Evolutionary conservation across 345 rosid species (phyloP), one percentile per base, ranked within the genome.

Genomic region (Linum tenue): DNA sequence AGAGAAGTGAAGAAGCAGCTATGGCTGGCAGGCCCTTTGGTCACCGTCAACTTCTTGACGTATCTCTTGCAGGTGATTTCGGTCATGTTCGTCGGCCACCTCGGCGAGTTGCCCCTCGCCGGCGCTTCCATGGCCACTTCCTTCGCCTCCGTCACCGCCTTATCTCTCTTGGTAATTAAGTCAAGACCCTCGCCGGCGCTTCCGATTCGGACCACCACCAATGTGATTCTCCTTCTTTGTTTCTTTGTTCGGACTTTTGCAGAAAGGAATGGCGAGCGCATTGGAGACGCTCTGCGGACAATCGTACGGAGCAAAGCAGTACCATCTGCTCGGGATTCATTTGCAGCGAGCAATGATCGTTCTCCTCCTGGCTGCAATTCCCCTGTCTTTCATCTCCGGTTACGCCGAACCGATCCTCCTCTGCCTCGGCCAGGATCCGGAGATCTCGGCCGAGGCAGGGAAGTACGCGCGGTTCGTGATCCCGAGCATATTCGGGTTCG

Each of bases 81-180:
- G 1, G 79, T 85, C 48, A 85, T 85, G 90, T 75, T 85, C 53
- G 86, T 84, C 5, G 88, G 90, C 15, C 94, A 84, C 69, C 82
- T 69, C 0, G 83, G 92, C 2, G 80, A 86, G 62, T 56, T 86
- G 35, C 41, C 80, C 61, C 88, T 88, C 73, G 70, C 92, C 48
- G 83, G 84, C 38, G 96, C 85, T 55, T 81, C 96, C 37, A 75
- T 88, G 82, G 96, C 85, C 57, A 80, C 81, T 35, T 84, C 90
- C 65, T 89, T 89, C 56, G 86, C 88, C 37, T 2, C 70, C 5
- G 85, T 86, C 63, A 86, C 88, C 12, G 85, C 90, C 39, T 77
- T 84, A 70, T 79, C 84, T 76, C 69, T 87, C 51, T 64, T 87
- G 78, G 94, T 87, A 17, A 22, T 22, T 22, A 22, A 22, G 31